phyloP scores from a whole-genome alignment of 768 basidiomycete genomes.

The Boletus sp. region DNA sequence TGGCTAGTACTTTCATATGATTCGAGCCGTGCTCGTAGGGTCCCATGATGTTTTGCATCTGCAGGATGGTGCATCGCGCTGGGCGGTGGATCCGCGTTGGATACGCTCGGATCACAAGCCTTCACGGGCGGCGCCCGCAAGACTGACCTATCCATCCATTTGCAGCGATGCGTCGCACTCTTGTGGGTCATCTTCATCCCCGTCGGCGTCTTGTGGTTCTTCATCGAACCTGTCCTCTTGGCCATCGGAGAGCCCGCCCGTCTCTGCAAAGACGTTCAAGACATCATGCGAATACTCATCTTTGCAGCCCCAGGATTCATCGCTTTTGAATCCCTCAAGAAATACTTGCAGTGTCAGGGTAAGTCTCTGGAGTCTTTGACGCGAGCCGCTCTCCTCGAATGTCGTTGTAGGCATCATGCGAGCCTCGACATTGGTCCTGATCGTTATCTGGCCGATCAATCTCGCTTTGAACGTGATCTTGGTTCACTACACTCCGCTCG shows the following conservation, averaged over 20 bases:
- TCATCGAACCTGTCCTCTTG: constrained; percentile 60
- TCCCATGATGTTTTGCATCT: constrained; percentile 46
- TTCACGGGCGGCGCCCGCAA: constrained; percentile 61
- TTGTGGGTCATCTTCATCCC: constrained; percentile 67
- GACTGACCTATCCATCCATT: constrained; percentile 68
- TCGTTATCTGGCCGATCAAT: constrained; percentile 67
- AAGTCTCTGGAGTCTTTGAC: constrained; percentile 5
- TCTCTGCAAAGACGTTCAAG: constrained; percentile 61
- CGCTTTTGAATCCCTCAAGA: constrained; percentile 74
- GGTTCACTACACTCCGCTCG: constrained; percentile 63
- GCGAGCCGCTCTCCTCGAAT: neutral
- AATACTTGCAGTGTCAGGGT: constrained; percentile 82
- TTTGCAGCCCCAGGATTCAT: constrained; percentile 71
- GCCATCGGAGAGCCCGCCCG: constrained; percentile 57
- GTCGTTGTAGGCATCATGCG: constrained; percentile 63
- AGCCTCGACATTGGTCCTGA: constrained; percentile 62
- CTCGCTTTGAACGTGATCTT: constrained; percentile 55
- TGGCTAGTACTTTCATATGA: constrained; percentile 51
- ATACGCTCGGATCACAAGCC: constrained; percentile 75
- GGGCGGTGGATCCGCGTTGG: constrained; percentile 75
- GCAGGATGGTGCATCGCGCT: constrained; percentile 76
- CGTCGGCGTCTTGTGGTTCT: constrained; percentile 60
- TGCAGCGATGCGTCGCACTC: constrained; percentile 66
- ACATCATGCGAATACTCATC: constrained; percentile 62
- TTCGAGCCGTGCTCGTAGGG: constrained; percentile 34